Evolutionary conservation across 129 eudicot species (phyloP), one percentile per base, ranked within the genome.

Genomic region (Lactuca sativa): DNA sequence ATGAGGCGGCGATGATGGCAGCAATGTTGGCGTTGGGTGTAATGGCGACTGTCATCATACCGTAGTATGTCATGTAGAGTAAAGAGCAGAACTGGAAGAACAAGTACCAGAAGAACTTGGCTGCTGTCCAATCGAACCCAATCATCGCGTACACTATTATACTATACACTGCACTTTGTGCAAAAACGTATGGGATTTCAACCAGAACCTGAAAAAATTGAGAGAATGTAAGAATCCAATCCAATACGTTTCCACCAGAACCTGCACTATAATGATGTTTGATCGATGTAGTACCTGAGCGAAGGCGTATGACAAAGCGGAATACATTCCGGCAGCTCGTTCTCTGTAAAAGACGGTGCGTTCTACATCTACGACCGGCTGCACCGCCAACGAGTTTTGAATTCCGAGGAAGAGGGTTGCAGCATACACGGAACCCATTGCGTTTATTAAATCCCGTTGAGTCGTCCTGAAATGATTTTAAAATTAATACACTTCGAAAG

Each of bases 271-370:
- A 6, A 6, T 38, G 43, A 38, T 38, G 8, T 34, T 34, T 0
- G 8, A 38, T 4, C 6, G 1, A 38, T 1, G 4, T 38, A 44
- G 52, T 44, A 44, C 52, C 52, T 44, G 52, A 3, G 52, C 52
- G n/a, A 44, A 44, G n/a, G 52, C 52, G 52, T 44, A 44, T 44
- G 52, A n/a, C 52, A 44, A 44, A 44, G 52, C 52, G n/a, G 52
- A 44, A 9, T 44, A 44, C 52, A 44, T 44, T 11, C 52, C 52
- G 12, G 52, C 52, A 1, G 52, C 52, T 44, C 52, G 52, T 44
- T 44, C 52, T 44, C 52, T 44, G 52, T 44, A 44, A 44, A 44
- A 44, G 14, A 44, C 52, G n/a, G 52, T 44, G n/a, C 52, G 52
- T 9, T 44, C 52, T 44, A 44, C 52, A 44, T 44, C 52, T 10